Evolutionary conservation across 371 early-diverging fungal genomes (phyloP).

Genomic region (Mortierella polycephala): DNA sequence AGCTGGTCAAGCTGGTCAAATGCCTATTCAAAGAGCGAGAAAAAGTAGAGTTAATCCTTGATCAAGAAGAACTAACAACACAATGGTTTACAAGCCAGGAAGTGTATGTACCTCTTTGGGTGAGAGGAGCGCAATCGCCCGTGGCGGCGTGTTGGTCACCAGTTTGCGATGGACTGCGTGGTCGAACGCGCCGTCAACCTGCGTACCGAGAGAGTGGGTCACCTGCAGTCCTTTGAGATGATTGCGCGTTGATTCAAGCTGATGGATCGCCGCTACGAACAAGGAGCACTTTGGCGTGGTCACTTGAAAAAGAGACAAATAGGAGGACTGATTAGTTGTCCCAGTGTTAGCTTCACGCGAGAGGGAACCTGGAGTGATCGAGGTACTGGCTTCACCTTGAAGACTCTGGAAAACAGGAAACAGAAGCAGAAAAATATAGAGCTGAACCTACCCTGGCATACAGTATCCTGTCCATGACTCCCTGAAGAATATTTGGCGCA

Average conservation of each 20-base stretch:
- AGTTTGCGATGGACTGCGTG: conserved; percentile 74
- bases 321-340: conserved; percentile 49
- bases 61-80: neutral
- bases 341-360: conserved; percentile 27
- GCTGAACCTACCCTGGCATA: conserved; percentile 35
- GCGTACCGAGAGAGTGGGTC: conserved; percentile 15
- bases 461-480: conserved; percentile 23
- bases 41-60: neutral
- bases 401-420: neutral
- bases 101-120: conserved; percentile 54
- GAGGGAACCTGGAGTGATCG: conserved; percentile 1
- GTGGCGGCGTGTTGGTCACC: conserved; percentile 75
- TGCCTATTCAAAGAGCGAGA: conserved; percentile 12
- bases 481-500: conserved; percentile 12
- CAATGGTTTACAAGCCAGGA: neutral
- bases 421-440: neutral
- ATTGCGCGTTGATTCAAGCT: conserved; percentile 16
- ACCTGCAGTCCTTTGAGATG: conserved; percentile 15
- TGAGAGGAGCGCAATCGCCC: conserved; percentile 68
- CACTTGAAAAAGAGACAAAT: conserved; percentile 42
- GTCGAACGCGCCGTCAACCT: conserved; percentile 65
- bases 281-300: conserved; percentile 34
- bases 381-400: neutral
- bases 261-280: conserved; percentile 18
- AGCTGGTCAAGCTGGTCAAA: conserved; percentile 35